Percentiles rank a stretch among this genome's conserved stretches.
phyloP scores from a whole-genome alignment of 495 filamentous ascomycete species.

The Amniculicola lignicola region DNA sequence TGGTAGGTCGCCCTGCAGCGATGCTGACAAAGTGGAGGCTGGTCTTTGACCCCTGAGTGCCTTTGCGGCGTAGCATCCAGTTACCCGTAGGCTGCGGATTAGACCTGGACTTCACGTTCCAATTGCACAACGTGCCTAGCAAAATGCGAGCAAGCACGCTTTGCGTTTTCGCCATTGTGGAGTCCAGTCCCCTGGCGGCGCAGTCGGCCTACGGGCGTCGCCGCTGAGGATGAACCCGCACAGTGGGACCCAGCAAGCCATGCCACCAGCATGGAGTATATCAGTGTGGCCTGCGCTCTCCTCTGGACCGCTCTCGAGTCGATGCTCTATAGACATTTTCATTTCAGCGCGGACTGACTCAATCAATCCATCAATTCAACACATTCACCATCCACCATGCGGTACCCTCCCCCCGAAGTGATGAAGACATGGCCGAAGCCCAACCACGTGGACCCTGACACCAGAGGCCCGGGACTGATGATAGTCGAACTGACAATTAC shows the following conservation, averaged over 20 bases:
- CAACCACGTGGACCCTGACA: constrained; percentile 33
- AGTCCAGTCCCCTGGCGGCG: not conserved
- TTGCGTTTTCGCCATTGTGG: constrained; percentile 10
- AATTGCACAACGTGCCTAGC: not conserved
- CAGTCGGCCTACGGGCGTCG: not conserved
- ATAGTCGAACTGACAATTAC: constrained; percentile 31
- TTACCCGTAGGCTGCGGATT: not conserved
- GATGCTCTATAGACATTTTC: constrained; percentile 19
- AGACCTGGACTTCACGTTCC: not conserved
- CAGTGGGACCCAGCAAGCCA: no score
- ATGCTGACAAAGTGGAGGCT: not conserved
- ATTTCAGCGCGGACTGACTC: constrained; percentile 1
- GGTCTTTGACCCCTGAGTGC: constrained; percentile 4
- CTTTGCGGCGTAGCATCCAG: not conserved
- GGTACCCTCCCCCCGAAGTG: constrained; percentile 30
- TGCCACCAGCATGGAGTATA: not conserved
- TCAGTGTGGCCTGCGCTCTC: not conserved
- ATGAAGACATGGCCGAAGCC: constrained; percentile 25
- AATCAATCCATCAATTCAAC: no score
- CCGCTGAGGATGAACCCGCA: no score
- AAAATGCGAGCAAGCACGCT: not conserved
- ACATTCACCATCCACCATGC: constrained; percentile 8
- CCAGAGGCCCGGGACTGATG: constrained; percentile 24
- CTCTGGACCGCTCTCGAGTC: not conserved
- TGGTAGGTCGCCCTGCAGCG: not conserved